Base-by-base conservation (phyloP, 2,329 filamentous ascomycete species). In the Ceratocystis cacaofunesta region DNA sequence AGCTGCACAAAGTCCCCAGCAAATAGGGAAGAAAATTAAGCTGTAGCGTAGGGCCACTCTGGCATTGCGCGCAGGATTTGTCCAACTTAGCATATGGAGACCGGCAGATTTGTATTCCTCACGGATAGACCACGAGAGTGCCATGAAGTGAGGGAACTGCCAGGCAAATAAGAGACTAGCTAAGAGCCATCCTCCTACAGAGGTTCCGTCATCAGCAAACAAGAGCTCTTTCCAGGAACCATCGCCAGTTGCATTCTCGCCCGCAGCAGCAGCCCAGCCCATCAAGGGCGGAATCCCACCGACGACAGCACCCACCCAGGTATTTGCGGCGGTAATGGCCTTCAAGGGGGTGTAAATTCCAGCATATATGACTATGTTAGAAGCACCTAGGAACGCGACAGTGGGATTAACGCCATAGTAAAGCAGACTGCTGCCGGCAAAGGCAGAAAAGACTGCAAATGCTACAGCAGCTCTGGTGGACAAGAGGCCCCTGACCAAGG, bases 111-210 rank as follows among this genome's bases (percentile, higher is more conserved):
- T 87, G 79, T 99, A 99, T 74, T 99, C 94, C 7, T 95, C 86
- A 22, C 90, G 82, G 68, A 97, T 95, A 3, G 84, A 80, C 83
- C 92, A 95, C 60, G 89, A 92, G 25, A 99, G 80, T 0, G 92
- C 88, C 81, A 96, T 97, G 78, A 99, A 99, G 76, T 99, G 94
- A 2, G 94, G 91, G 72, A 99, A 97, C 73, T 99, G 92, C 94
- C 94, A 99, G 12, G 91, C 88, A 70, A 96, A 95, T 4, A 99
- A 79, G 5, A 97, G 77, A 0, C 82, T 85, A 0, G 90, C 92
- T 15, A 96, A 78, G 0, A 97, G 77, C 94, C 94, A 99, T 3
- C 92, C 94, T 4, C 94, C 94, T 10, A 85, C 76, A 30, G 74
- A 84, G 71, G 73, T 86, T 73, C 71, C 89, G 69, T 84, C 82